Conservation (phyloP, 345 rosid species). For the Diplotaxis tenuifolia region DNA sequence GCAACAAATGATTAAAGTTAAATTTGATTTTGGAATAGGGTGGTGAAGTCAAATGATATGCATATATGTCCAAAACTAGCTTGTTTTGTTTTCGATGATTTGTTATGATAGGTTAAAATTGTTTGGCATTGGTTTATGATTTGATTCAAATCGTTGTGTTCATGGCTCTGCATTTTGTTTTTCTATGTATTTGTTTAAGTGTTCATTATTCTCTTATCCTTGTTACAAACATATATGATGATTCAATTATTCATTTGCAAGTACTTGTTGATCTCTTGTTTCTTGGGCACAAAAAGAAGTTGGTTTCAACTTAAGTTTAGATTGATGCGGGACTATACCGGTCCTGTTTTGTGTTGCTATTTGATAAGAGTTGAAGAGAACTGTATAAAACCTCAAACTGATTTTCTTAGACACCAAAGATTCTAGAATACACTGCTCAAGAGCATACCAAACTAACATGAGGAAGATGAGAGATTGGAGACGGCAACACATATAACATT, state of each 20-base stretch:
- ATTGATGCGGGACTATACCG: no score
- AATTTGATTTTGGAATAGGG: conserved; percentile 13
- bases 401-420: no score
- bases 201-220: not conserved
- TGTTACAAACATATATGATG: conserved; percentile 2
- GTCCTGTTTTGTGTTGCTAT: no score
- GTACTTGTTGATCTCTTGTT: no score
- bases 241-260: not conserved
- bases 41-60: conserved; percentile 15
- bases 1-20: conserved; percentile 40
- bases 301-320: no score
- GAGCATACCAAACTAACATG: no score
- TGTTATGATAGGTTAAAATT: conserved; percentile 12
- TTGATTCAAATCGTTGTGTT: conserved; percentile 10
- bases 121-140: conserved; percentile 26
- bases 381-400: no score
- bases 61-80: conserved; percentile 8
- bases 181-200: not conserved
- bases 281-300: no score
- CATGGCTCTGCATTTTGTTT: not conserved
- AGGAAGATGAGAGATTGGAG: no score
- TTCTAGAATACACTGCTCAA: no score
- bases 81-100: not conserved
- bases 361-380: no score
- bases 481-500: no score